phyloP scores from a whole-genome alignment of 2,329 filamentous ascomycete species.

The Chaetoscypha palmicola region DNA sequence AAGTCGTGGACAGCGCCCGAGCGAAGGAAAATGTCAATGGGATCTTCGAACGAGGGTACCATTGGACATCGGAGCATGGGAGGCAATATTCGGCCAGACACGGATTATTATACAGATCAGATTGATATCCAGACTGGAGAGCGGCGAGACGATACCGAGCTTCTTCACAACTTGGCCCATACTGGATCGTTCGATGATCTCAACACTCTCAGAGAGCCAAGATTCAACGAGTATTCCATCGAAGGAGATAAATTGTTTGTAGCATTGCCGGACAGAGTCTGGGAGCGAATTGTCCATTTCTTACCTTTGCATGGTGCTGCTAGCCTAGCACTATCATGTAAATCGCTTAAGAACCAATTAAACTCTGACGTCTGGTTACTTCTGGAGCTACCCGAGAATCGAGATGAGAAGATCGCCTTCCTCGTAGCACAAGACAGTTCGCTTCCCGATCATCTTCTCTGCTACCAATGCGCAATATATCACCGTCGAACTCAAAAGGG shows the following conservation, averaged over 20 bases:
- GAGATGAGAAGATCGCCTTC: constrained; percentile 41
- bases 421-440: constrained; percentile 43
- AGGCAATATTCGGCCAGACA: no score
- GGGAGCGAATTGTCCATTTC: constrained; percentile 37
- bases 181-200: constrained; percentile 26
- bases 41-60: not conserved
- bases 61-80: not conserved
- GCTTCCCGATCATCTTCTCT: constrained; percentile 50
- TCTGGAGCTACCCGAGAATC: constrained; percentile 38
- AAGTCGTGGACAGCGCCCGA: not conserved
- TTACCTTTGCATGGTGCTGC: constrained; percentile 41
- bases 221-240: constrained; percentile 13
- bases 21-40: not conserved
- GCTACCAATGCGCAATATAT: constrained; percentile 49
- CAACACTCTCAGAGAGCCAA: constrained; percentile 2
- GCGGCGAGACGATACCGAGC: constrained; percentile 27
- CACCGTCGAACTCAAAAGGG: constrained; percentile 48
- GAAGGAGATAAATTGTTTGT: constrained; percentile 37
- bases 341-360: constrained; percentile 38
- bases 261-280: constrained; percentile 39
- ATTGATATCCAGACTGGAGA: constrained; percentile 29
- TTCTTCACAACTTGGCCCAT: constrained; percentile 28
- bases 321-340: constrained; percentile 42
- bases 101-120: not conserved
- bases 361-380: constrained; percentile 34